These are phyloP conservation scores for Epichloe festucae DNA, from an alignment of 2,329 filamentous ascomycete species.

Conservation along the genomic window DNA sequence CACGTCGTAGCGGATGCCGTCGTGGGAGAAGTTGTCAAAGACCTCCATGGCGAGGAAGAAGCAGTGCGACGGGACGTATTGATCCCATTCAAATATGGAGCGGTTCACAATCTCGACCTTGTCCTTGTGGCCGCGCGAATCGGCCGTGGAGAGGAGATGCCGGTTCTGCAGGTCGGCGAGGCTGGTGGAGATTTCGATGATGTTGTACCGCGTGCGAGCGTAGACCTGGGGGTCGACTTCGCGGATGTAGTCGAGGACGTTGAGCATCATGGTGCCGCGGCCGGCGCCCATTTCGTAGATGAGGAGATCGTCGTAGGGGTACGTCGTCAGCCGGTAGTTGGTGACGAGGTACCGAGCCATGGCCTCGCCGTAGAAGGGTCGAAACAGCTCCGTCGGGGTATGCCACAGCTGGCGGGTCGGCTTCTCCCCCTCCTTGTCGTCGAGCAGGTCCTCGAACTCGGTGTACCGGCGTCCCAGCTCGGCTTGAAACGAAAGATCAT, in stretches of 20 bases:
- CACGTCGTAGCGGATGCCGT: constrained; percentile 81
- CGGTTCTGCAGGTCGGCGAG: constrained; percentile 67
- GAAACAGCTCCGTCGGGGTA: constrained; percentile 92
- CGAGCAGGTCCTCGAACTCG: constrained; percentile 79
- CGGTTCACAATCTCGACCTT: constrained; percentile 92
- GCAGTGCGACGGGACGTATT: constrained; percentile 79
- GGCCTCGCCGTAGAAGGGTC: constrained; percentile 91
- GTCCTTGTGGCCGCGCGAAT: constrained; percentile 60
- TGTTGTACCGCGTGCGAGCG: constrained; percentile 80
- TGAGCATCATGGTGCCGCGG: constrained; percentile 94
- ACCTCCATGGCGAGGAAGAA: constrained; percentile 98
- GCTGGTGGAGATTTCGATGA: constrained; percentile 85
- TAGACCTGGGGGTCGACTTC: constrained; percentile 84
- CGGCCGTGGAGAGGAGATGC: constrained; percentile 53
- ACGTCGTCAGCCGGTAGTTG: constrained; percentile 89
- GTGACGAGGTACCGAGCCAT: constrained; percentile 91
- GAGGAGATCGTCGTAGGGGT: constrained; percentile 90
- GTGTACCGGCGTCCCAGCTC: constrained; percentile 69
- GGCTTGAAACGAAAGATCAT: constrained; percentile 75
- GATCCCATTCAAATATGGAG: constrained; percentile 88
- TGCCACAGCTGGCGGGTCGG: constrained; percentile 90
- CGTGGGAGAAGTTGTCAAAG: constrained; percentile 96
- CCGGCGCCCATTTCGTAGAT: constrained; percentile 99
- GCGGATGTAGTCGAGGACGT: constrained; percentile 93
- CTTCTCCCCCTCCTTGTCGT: constrained; percentile 51